Conservation (phyloP, 2,329 filamentous ascomycete genomes). For the Verticillium longisporum region DNA sequence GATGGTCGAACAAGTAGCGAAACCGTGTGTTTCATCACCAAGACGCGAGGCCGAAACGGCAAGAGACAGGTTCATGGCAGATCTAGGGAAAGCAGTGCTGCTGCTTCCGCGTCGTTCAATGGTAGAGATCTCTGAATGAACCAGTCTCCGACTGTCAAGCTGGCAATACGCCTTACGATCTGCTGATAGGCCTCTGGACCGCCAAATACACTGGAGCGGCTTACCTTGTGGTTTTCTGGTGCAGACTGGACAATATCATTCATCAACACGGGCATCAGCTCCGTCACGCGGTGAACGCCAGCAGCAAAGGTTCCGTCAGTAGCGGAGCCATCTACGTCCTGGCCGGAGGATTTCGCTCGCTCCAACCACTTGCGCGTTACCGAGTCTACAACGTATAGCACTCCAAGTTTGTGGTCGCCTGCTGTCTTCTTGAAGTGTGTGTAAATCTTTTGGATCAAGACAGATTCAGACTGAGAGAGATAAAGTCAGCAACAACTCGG, state of each 20-base stretch:
- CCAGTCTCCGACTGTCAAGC: not conserved
- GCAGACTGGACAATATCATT: constrained; percentile 86
- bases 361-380: constrained; percentile 99
- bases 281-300: constrained; percentile 92
- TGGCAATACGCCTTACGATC: not conserved
- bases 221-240: constrained; percentile 95
- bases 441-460: constrained; percentile 92
- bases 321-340: constrained; percentile 72
- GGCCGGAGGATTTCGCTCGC: constrained; percentile 79
- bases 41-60: not conserved
- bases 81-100: not conserved
- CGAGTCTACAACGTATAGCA: constrained; percentile 99
- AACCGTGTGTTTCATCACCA: not conserved
- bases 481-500: constrained; percentile 10
- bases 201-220: constrained; percentile 29
- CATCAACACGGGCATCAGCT: constrained; percentile 89
- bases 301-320: constrained; percentile 90
- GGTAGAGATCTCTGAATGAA: not conserved
- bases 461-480: constrained; percentile 71
- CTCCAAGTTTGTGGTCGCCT: constrained; percentile 93
- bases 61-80: constrained; percentile 12
- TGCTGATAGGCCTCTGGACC: not conserved
- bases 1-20: constrained; percentile 14
- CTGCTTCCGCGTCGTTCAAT: not conserved
- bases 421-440: constrained; percentile 96